Evolutionary conservation across 1,284 basidiomycete species (phyloP).

Genomic region (Mycosarcoma maydis): DNA sequence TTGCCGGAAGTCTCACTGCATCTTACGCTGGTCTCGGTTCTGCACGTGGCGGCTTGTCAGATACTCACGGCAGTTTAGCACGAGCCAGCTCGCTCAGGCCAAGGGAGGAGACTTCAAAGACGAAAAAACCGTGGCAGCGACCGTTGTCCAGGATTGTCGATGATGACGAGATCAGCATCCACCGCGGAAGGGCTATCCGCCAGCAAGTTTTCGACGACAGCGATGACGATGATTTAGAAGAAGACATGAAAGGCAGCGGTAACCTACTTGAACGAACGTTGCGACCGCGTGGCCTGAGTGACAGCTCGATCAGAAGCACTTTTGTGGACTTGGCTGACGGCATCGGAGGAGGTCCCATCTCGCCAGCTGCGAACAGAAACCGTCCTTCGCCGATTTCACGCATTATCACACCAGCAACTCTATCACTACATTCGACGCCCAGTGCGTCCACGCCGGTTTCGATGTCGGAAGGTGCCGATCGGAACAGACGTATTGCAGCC

Average conservation of each 20-base stretch:
- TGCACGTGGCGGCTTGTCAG: constrained; percentile 3
- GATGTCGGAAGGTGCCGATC: not conserved
- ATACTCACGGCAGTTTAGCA: constrained; percentile 7
- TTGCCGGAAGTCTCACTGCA: constrained; percentile 37
- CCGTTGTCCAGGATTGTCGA: constrained; percentile 54
- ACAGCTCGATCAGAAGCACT: constrained; percentile 61
- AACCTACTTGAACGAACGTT: constrained; percentile 37
- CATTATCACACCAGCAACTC: constrained; percentile 61
- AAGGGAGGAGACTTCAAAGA: constrained; percentile 3
- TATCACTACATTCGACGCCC: constrained; percentile 46
- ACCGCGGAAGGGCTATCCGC: constrained; percentile 41
- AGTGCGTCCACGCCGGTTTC: constrained; percentile 13
- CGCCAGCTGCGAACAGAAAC: constrained; percentile 17
- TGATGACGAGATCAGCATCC: constrained; percentile 59
- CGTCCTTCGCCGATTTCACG: constrained; percentile 47
- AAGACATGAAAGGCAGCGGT: constrained; percentile 20
- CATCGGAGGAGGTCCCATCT: constrained; percentile 8
- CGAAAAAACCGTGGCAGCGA: constrained; percentile 20
- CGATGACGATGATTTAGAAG: constrained; percentile 35
- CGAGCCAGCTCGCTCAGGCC: constrained; percentile 12
- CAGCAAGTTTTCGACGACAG: constrained; percentile 44
- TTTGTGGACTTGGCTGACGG: constrained; percentile 54
- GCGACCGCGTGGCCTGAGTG: constrained; percentile 59
- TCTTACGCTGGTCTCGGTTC: constrained; percentile 7
- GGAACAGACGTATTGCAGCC: constrained; percentile 8